Conservation (phyloP, 192 early-diverging fungal species). For the Blastocladiella britannica region DNA sequence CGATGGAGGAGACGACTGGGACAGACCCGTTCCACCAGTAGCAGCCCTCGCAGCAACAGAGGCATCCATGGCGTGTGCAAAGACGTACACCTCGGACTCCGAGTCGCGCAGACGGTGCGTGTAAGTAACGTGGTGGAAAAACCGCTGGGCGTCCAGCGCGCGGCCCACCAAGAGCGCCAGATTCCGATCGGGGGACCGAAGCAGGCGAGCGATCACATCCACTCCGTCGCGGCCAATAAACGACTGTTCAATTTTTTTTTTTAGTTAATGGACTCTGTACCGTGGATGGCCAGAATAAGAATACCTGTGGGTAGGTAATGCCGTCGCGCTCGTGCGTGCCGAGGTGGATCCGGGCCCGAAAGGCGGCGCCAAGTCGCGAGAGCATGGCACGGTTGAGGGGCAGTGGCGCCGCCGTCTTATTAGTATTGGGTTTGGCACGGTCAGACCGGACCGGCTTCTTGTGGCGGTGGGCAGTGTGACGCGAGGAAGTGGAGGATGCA, state of each 20-base stretch:
- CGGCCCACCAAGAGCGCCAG: conserved; percentile 69
- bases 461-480: no score
- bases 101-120: conserved; percentile 73
- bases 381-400: conserved; percentile 38
- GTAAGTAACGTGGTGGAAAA: conserved; percentile 83
- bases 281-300: no score
- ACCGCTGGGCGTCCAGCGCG: conserved; percentile 67
- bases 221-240: conserved; percentile 81
- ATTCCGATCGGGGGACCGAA: conserved; percentile 68
- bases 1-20: background rate
- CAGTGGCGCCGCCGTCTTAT: no score
- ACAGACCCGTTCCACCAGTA: background rate
- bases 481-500: no score
- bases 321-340: conserved; percentile 50
- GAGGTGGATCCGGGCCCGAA: conserved; percentile 31
- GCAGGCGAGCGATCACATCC: conserved; percentile 57
- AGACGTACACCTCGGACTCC: conserved; percentile 59
- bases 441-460: no score
- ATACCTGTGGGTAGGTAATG: conserved; percentile 62
- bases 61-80: conserved; percentile 21
- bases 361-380: conserved; percentile 42
- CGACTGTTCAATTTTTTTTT: no score
- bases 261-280: no score
- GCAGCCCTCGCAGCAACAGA: background rate
- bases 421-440: no score